Evolutionary conservation across 768 basidiomycete species (phyloP).

Genomic region (Suillus alpinus): DNA sequence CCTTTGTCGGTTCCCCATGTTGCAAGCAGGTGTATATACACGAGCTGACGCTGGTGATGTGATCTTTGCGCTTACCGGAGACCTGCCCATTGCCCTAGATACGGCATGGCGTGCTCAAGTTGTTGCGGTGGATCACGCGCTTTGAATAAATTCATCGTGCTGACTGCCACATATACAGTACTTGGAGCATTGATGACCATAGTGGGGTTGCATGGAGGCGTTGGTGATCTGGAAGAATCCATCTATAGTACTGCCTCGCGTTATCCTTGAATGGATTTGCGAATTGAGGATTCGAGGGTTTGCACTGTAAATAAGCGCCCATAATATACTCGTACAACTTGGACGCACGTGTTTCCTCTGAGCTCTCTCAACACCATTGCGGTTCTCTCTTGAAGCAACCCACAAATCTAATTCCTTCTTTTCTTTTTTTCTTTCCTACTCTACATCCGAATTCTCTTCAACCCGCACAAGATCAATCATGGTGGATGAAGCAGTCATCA

Average conservation of each 20-base stretch:
- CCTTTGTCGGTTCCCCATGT: too few relatives aligned
- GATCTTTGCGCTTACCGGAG: not conserved
- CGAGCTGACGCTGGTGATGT: not conserved
- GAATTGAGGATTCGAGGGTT: not conserved
- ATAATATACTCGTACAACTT: not conserved
- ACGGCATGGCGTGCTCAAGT: not conserved
- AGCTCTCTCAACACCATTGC: not conserved
- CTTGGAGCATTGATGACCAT: not conserved
- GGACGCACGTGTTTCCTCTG: not conserved
- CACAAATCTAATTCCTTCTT: slow-evolving; percentile 1
- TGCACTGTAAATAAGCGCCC: not conserved
- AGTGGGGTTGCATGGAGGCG: not conserved
- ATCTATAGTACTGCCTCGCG: not conserved
- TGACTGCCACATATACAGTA: not conserved
- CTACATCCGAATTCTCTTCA: not conserved
- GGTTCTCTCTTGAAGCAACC: not conserved
- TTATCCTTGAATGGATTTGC: not conserved
- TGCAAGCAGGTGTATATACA: too few relatives aligned
- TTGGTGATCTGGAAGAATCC: not conserved
- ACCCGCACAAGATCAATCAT: slow-evolving; percentile 10
- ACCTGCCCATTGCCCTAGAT: not conserved
- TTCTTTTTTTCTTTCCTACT: slow-evolving; percentile 2
- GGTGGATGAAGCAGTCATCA: slow-evolving; percentile 15
- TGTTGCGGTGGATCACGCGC: not conserved
- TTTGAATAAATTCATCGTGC: not conserved